Evolutionary conservation across 2,329 filamentous ascomycete species (phyloP).

Genomic region (Calonectria crousiana): DNA sequence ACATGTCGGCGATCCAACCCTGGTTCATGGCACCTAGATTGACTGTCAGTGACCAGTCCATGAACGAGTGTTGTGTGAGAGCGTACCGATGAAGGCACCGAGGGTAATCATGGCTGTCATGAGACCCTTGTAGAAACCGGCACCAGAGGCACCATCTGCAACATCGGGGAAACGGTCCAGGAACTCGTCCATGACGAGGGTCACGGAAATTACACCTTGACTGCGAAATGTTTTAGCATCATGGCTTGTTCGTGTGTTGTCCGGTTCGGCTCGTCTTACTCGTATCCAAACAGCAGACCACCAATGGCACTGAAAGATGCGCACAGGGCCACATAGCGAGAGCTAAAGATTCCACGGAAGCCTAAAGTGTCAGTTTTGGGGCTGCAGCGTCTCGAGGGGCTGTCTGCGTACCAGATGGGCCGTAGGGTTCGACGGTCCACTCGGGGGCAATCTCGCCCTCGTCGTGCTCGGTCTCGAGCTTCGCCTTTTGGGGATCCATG

Average conservation of each 20-base stretch:
- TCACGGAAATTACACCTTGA: slow-evolving; percentile 56
- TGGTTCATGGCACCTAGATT: slow-evolving; percentile 56
- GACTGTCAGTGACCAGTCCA: neutral
- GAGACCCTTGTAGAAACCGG: slow-evolving; percentile 55
- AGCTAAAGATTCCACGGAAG: slow-evolving; percentile 47
- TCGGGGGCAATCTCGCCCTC: slow-evolving; percentile 31
- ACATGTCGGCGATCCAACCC: slow-evolving; percentile 51
- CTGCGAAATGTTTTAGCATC: slow-evolving; percentile 15
- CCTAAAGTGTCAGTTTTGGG: slow-evolving; percentile 32
- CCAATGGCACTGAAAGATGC: slow-evolving; percentile 52
- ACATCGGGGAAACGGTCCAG: slow-evolving; percentile 49
- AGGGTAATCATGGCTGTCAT: slow-evolving; percentile 63
- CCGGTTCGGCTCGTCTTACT: slow-evolving; percentile 21
- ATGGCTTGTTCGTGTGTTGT: neutral
- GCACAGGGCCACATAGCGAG: slow-evolving; percentile 49
- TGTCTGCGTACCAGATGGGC: slow-evolving; percentile 36
- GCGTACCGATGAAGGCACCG: slow-evolving; percentile 56
- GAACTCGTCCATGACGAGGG: slow-evolving; percentile 52
- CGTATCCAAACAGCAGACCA: slow-evolving; percentile 54
- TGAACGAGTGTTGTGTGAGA: neutral
- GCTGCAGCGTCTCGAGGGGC: neutral
- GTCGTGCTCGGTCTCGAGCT: slow-evolving; percentile 37
- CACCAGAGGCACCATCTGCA: slow-evolving; percentile 49
- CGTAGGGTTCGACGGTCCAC: slow-evolving; percentile 38
- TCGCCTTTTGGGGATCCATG: slow-evolving; percentile 31